Evolutionary conservation across 257 asterid genomes (phyloP).

Genomic region (Prunella vulgaris): DNA sequence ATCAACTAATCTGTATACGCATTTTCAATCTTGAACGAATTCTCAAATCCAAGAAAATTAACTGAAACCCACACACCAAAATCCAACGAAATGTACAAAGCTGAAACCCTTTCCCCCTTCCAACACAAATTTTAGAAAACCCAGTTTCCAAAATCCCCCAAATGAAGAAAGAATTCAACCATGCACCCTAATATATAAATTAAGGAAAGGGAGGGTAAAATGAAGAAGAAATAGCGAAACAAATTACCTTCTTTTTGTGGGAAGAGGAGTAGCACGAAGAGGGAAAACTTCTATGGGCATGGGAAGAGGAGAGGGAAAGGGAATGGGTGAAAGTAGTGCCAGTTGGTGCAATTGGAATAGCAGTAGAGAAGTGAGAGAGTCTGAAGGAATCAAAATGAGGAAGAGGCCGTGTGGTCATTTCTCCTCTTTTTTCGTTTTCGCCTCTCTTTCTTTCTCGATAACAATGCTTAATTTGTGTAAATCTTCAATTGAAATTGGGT

Average conservation of each 20-base stretch:
- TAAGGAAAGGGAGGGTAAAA: background rate
- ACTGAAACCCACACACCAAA: constrained; percentile 1
- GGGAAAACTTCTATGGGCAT: constrained; percentile 19
- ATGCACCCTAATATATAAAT: background rate
- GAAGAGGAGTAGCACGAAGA: constrained; percentile 26
- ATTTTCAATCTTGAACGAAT: background rate
- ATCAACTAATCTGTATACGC: background rate
- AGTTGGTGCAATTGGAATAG: constrained; percentile 20
- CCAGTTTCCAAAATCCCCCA: constrained; percentile 13
- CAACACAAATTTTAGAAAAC: constrained; percentile 11
- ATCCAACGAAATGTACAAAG: background rate
- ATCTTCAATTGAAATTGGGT: background rate
- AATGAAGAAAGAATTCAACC: background rate
- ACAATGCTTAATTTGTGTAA: constrained; percentile 5
- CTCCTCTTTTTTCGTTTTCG: background rate
- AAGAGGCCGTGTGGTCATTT: constrained; percentile 38
- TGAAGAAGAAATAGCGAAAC: background rate
- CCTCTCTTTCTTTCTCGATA: background rate
- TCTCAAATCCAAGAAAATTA: background rate
- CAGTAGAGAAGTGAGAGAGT: constrained; percentile 27
- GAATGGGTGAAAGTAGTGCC: constrained; percentile 22
- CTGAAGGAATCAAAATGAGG: constrained; percentile 36
- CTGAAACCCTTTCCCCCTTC: constrained; percentile 15
- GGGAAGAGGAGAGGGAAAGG: constrained; percentile 23
- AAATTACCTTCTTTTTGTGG: constrained; percentile 26